Conservation (phyloP, 1,284 basidiomycete genomes). For the Puccinia triticina region DNA sequence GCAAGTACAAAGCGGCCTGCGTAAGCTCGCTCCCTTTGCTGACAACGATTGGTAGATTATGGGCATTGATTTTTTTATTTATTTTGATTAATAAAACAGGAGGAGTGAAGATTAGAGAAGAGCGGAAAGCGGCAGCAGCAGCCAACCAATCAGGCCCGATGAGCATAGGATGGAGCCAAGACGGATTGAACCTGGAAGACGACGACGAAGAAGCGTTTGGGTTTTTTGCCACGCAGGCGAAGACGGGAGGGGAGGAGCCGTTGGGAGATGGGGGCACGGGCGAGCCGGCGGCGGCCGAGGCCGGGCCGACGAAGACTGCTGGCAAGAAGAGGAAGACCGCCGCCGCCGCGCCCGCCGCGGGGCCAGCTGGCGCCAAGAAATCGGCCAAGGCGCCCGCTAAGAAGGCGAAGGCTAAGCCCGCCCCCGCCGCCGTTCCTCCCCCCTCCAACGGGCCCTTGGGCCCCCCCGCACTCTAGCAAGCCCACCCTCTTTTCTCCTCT, state of each 20-base stretch:
- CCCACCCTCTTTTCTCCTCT: too few relatives aligned
- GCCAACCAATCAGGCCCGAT: conserved; percentile 3
- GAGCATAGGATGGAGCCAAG: not conserved
- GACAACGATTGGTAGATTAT: not conserved
- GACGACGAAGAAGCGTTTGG: conserved; percentile 51
- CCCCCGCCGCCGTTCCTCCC: not conserved
- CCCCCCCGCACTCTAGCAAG: too few relatives aligned
- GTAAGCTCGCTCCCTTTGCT: conserved; percentile 10
- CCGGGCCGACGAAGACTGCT: not conserved
- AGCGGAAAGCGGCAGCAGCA: conserved; percentile 42
- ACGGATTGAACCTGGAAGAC: conserved; percentile 11
- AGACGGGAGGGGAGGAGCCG: not conserved
- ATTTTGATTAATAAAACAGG: conserved; percentile 31
- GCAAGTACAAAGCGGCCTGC: conserved; percentile 51
- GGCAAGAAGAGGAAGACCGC: not conserved
- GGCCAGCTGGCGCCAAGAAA: not conserved
- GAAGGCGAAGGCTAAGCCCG: not conserved
- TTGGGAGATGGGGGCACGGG: not conserved
- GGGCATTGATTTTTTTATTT: not conserved
- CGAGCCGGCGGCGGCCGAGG: not conserved
- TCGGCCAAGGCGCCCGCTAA: not conserved
- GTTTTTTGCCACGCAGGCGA: conserved; percentile 36
- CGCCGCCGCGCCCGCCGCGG: not conserved
- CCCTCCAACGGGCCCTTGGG: not conserved
- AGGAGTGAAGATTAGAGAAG: conserved; percentile 44